Evolutionary conservation across 169 alveolate genomes (phyloP), one percentile per base, ranked within the genome.

Genomic region (Plasmodium yoelii): DNA sequence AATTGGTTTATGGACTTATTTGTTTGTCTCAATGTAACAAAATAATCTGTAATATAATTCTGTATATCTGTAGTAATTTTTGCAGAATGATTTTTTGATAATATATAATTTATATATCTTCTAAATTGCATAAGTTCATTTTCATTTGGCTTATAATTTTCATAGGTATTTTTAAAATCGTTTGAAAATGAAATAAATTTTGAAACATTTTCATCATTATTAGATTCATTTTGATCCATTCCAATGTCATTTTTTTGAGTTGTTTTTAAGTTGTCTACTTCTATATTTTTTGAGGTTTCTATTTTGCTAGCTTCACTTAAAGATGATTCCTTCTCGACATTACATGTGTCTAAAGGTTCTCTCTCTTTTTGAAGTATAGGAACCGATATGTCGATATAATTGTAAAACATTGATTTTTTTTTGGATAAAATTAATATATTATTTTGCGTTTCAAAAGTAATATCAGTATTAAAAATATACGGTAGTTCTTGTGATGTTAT

Each of bases 71-170:
- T 19, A 39, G 28, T 56, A 28, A 82, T 67, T 82, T 82, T 82
- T 28, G 90, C 90, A n/a, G 84, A 55, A 49, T 82, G 60, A 28
- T 57, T 82, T 82, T 82, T 82, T n/a, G 72, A 82, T 34, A 82
- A 70, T 55, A 82, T 65, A 82, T 82, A 82, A 82, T 82, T 82
- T 55, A 82, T 65, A 51, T 82, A 82, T 70, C 90, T 67, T 67
- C 90, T 82, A 82, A 67, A 82, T 82, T 82, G 90, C 82, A 82
- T 82, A 67, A 82, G 34, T 82, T 67, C 90, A 7, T 55, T 59
- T 56, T 82, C 72, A 57, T 53, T 67, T 15, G 90, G 90, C 39
- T 82, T 56, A 49, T 67, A 82, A 55, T 67, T 67, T 39, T 65
- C 15, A 59, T 70, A 47, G 5, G 72, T 65, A 53, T 82, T 82